These are phyloP conservation scores for Furcasterigmium furcatum DNA, from an alignment of 2,329 filamentous ascomycete genomes.

Conservation along the genomic window DNA sequence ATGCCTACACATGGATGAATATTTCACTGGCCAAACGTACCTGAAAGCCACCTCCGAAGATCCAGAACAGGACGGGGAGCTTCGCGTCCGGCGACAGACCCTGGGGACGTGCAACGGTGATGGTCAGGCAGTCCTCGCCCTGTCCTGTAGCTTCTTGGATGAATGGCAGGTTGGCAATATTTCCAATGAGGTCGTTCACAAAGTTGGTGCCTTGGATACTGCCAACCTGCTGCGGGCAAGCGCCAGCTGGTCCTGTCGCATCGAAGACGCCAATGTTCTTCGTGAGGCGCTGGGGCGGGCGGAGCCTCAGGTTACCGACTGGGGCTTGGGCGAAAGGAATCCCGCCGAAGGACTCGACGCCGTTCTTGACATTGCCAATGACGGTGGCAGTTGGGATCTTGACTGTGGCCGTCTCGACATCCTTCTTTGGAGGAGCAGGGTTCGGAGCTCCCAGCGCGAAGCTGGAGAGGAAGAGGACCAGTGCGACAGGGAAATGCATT, in stretches of 20 bases:
- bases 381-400: conserved; percentile 15
- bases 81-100: conserved; percentile 37
- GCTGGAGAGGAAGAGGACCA: no score
- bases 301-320: conserved; percentile 53
- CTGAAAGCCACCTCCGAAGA: conserved; percentile 50
- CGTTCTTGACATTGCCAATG: conserved; percentile 14
- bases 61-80: conserved; percentile 55
- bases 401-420: conserved; percentile 8
- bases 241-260: conserved; percentile 41
- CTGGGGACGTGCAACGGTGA: conserved; percentile 44
- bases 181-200: conserved; percentile 31
- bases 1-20: background rate
- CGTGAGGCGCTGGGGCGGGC: conserved; percentile 51
- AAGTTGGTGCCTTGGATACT: no score
- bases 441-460: no score
- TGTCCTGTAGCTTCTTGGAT: conserved; percentile 37
- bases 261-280: conserved; percentile 46
- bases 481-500: no score
- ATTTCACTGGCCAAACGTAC: conserved; percentile 4
- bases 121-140: conserved; percentile 48
- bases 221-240: conserved; percentile 62
- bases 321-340: conserved; percentile 65
- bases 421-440: no score
- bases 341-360: conserved; percentile 56
- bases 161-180: conserved; percentile 38